A percentile compares a stretch with the other conserved stretches of the same genome.
Conservation (phyloP, 768 basidiomycete species). For the Termitomyces sp. region DNA sequence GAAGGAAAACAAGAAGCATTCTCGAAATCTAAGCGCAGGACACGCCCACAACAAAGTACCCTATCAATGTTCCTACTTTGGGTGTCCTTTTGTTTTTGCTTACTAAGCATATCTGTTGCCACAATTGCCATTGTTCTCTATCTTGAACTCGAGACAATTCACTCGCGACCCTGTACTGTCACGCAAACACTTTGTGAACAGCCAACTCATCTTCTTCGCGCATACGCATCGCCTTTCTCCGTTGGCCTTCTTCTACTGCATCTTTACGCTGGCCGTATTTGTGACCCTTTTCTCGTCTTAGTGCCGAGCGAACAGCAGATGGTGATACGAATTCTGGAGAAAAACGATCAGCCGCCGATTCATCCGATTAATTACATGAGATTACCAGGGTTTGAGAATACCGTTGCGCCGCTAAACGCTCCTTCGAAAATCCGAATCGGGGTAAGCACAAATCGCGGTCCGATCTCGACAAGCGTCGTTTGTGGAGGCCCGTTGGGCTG, state of each 20-base stretch:
- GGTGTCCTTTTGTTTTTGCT: constrained; percentile 19
- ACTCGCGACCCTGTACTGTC: constrained; percentile 19
- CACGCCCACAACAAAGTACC: not conserved
- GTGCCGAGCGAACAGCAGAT: constrained; percentile 64
- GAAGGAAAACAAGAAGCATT: constrained; percentile 16
- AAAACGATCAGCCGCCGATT: not conserved
- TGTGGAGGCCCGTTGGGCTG: constrained; percentile 82
- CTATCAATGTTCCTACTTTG: constrained; percentile 12
- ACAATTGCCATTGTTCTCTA: constrained; percentile 13
- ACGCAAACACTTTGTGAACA: constrained; percentile 88
- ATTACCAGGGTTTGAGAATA: constrained; percentile 90
- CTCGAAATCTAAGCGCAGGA: constrained; percentile 8
- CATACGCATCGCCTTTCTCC: constrained; percentile 57
- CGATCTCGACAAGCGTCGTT: constrained; percentile 91
- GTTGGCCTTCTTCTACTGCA: constrained; percentile 58
- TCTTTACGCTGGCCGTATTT: constrained; percentile 83
- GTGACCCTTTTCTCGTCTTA: constrained; percentile 66
- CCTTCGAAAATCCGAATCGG: constrained; percentile 99
- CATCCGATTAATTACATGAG: constrained; percentile 13
- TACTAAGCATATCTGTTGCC: constrained; percentile 8
- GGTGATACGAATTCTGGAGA: constrained; percentile 86
- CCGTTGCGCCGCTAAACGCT: constrained; percentile 89
- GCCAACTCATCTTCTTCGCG: constrained; percentile 74
- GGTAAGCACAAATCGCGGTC: constrained; percentile 93
- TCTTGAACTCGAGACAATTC: not conserved